These are phyloP conservation scores for Collybia nuda DNA, from an alignment of 768 basidiomycete species.

Conservation along the genomic window DNA sequence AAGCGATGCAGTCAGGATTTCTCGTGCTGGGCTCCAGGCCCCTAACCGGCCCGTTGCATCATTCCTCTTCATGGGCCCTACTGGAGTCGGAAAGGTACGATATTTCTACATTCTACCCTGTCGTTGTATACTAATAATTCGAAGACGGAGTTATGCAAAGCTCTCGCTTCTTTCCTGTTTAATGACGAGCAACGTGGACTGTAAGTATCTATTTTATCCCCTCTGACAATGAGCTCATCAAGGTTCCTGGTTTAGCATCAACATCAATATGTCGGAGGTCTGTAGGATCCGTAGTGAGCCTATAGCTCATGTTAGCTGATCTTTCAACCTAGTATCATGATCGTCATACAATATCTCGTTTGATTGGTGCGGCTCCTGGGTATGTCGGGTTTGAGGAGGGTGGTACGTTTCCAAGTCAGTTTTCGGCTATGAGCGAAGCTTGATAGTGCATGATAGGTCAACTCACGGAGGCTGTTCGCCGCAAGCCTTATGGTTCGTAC, in stretches of 20 bases:
- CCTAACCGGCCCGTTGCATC: conserved; percentile 90
- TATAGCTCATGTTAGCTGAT: neutral
- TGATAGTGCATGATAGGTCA: conserved; percentile 42
- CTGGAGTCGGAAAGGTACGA: conserved; percentile 79
- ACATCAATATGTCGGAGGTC: conserved; percentile 92
- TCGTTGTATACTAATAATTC: neutral
- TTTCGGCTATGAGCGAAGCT: neutral
- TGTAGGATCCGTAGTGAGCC: conserved; percentile 15
- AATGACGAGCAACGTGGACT: conserved; percentile 85
- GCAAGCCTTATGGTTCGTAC: conserved; percentile 80
- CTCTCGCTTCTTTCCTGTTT: conserved; percentile 85
- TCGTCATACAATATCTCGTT: conserved; percentile 84
- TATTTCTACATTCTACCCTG: neutral
- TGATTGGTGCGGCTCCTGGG: conserved; percentile 92
- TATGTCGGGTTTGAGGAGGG: conserved; percentile 93
- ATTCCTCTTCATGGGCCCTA: conserved; percentile 89
- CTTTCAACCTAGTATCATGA: conserved; percentile 66
- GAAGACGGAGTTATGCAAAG: conserved; percentile 87
- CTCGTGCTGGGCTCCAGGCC: conserved; percentile 86
- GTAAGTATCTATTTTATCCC: conserved; percentile 39
- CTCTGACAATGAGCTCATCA: conserved; percentile 1
- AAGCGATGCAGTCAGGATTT: conserved; percentile 89
- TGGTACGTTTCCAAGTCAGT: conserved; percentile 25
- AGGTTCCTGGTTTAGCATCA: conserved; percentile 50
- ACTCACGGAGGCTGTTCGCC: conserved; percentile 87